These are phyloP conservation scores for Hypoxylon crocopeplum DNA, from an alignment of 495 filamentous ascomycete species.

Conservation along the genomic window DNA sequence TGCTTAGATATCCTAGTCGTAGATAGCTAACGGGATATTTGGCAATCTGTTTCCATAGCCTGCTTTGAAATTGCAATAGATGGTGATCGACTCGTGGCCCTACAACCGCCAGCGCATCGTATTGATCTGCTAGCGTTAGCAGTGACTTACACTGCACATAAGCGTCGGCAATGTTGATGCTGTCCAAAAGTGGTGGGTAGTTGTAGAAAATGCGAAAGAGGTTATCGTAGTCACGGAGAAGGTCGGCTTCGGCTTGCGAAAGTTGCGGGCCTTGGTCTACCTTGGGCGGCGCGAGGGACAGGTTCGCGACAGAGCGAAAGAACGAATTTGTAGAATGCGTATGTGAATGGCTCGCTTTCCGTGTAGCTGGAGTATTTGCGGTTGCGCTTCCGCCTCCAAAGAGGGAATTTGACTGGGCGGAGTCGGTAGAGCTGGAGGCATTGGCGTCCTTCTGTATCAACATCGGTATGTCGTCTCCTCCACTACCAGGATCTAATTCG, in stretches of 20 bases:
- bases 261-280: slow-evolving; percentile 47
- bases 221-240: slow-evolving; percentile 90
- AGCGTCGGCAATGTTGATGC: slow-evolving; percentile 83
- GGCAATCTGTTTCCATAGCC: slow-evolving; percentile 91
- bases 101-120: slow-evolving; percentile 86
- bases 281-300: slow-evolving; percentile 59
- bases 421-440: slow-evolving; percentile 15
- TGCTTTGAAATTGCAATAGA: slow-evolving; percentile 84
- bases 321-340: slow-evolving; percentile 69
- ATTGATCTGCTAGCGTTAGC: slow-evolving; percentile 84
- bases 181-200: slow-evolving; percentile 78
- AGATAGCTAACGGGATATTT: slow-evolving; percentile 93
- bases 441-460: slow-evolving; percentile 74
- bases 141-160: slow-evolving; percentile 92
- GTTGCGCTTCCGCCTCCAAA: slow-evolving; percentile 48
- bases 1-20: slow-evolving; percentile 83
- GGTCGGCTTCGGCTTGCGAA: slow-evolving; percentile 64
- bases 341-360: slow-evolving; percentile 57
- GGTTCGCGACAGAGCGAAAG: slow-evolving; percentile 86
- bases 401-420: slow-evolving; percentile 44
- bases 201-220: slow-evolving; percentile 94
- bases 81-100: slow-evolving; percentile 93
- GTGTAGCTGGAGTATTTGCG: slow-evolving; percentile 29
- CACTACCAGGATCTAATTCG: slow-evolving; percentile 79
- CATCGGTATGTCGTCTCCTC: slow-evolving; percentile 82